Evolutionary conservation across 73 alveolate genomes (phyloP).

Genomic region (Uronychia setigera): DNA sequence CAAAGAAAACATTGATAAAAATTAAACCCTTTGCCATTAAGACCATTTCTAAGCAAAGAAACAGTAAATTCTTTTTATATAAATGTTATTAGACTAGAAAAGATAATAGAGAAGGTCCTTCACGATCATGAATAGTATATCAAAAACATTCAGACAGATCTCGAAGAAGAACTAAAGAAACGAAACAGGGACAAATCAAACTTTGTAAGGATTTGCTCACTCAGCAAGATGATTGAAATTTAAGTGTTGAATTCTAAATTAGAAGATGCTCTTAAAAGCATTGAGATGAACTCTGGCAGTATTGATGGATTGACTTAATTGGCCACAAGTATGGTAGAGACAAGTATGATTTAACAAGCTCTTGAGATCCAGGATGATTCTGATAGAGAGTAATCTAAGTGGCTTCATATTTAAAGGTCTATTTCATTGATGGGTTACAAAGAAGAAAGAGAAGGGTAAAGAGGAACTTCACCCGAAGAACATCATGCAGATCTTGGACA

Average conservation of each 20-base stretch:
- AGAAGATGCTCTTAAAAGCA: background rate
- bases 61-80: no score
- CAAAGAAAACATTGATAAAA: background rate
- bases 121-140: slow-evolving; percentile 5
- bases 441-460: background rate
- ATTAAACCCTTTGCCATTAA: background rate
- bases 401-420: no score
- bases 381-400: slow-evolving; percentile 41
- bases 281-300: background rate
- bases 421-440: slow-evolving; percentile 52
- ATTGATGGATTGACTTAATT: slow-evolving; percentile 11
- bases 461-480: background rate
- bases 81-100: background rate
- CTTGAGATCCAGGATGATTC: slow-evolving; percentile 45
- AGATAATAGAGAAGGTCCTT: background rate
- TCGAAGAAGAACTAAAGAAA: slow-evolving; percentile 52
- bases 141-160: slow-evolving; percentile 39
- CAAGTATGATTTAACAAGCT: background rate
- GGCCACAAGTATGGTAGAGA: slow-evolving; percentile 18
- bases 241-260: background rate
- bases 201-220: background rate
- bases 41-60: background rate
- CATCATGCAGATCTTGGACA: no score
- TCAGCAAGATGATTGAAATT: slow-evolving; percentile 3
- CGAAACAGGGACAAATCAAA: slow-evolving; percentile 53